Conservation (phyloP, 441 rosid genomes). For the Isatis lusitanica region DNA sequence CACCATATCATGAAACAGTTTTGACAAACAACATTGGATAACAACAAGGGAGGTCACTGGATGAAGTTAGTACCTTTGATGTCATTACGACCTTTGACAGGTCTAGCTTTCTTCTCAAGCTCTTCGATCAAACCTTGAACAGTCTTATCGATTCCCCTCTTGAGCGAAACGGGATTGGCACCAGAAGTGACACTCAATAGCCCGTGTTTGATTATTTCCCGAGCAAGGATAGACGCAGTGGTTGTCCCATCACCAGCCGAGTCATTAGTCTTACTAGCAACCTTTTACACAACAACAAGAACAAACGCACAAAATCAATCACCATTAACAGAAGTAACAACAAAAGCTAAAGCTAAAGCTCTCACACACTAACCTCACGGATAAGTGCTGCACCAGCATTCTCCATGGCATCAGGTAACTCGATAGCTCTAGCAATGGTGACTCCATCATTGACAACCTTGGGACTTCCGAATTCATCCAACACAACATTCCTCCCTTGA, state of each 20-base stretch:
- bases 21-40: neutral
- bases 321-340: neutral
- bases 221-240: constrained; percentile 88
- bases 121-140: constrained; percentile 71
- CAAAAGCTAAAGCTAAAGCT: constrained; percentile 16
- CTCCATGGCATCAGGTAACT: constrained; percentile 88
- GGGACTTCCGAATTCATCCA: constrained; percentile 93
- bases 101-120: constrained; percentile 81
- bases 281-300: constrained; percentile 47
- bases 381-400: constrained; percentile 98
- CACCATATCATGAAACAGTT: neutral
- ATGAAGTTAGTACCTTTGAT: constrained; percentile 55
- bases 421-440: constrained; percentile 93
- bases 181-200: constrained; percentile 88
- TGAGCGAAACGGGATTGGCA: constrained; percentile 90
- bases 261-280: constrained; percentile 97
- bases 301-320: neutral
- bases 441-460: constrained; percentile 98
- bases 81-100: constrained; percentile 88
- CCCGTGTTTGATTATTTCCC: constrained; percentile 88
- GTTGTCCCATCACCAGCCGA: constrained; percentile 99
- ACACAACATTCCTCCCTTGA: constrained; percentile 92
- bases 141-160: constrained; percentile 90
- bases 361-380: constrained; percentile 63
- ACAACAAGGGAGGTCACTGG: neutral